phyloP scores from a whole-genome alignment of 176 grass and related monocot genomes.

The Oryza meridionalis region DNA sequence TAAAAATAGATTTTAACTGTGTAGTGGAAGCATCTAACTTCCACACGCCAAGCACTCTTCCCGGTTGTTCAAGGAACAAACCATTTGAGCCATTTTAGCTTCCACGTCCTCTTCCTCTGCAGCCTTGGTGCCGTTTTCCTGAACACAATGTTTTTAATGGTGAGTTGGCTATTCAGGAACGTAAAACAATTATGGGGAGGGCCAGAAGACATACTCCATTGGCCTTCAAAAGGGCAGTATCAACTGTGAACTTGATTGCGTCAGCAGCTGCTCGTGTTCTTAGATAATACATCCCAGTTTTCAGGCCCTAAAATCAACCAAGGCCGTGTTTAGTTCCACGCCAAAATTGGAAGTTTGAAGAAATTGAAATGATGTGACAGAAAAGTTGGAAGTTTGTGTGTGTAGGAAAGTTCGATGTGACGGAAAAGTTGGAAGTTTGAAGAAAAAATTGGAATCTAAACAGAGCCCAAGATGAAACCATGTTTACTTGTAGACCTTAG shows the following conservation, averaged over 20 bases:
- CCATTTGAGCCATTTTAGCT: constrained; percentile 95
- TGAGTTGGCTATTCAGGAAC: constrained; percentile 12
- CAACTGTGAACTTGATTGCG: constrained; percentile 97
- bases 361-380: too few relatives aligned
- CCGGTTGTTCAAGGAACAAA: constrained; percentile 88
- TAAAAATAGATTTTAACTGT: not conserved
- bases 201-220: constrained; percentile 7
- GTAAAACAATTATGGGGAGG: not conserved
- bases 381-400: too few relatives aligned
- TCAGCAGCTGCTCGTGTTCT: constrained; percentile 90
- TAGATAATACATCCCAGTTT: constrained; percentile 99
- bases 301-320: constrained; percentile 69
- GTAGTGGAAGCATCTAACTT: constrained; percentile 51
- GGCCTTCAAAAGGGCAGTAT: constrained; percentile 69
- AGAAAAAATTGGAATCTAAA: too few relatives aligned
- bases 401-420: too few relatives aligned
- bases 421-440: too few relatives aligned
- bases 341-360: too few relatives aligned
- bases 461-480: constrained; percentile 25
- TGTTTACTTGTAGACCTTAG: not conserved
- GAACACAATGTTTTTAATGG: constrained; percentile 1
- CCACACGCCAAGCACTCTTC: constrained; percentile 93
- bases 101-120: constrained; percentile 62
- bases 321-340: too few relatives aligned
- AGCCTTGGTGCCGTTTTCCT: constrained; percentile 50